Conservation (phyloP, 1,284 basidiomycete species). For the Sporisorium sorghi region DNA sequence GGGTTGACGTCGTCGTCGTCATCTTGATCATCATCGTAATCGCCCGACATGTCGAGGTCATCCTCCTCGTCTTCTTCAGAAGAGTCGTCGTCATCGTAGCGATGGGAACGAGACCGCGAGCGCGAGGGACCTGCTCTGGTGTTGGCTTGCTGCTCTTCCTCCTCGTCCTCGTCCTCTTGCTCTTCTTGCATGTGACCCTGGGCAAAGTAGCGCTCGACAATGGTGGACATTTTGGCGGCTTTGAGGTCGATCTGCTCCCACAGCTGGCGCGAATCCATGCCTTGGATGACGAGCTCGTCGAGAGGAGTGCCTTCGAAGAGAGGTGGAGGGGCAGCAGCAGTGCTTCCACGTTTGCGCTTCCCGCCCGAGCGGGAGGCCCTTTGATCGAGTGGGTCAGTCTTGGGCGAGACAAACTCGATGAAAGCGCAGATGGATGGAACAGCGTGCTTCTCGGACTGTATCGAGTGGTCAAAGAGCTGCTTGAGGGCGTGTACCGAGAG, state of each 20-base stretch:
- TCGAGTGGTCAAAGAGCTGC: constrained; percentile 55
- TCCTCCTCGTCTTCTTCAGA: constrained; percentile 19
- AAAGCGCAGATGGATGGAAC: constrained; percentile 78
- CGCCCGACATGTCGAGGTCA: constrained; percentile 47
- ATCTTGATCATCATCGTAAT: constrained; percentile 55
- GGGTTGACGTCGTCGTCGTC: constrained; percentile 51
- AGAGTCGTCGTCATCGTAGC: constrained; percentile 32
- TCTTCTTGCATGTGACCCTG: constrained; percentile 61
- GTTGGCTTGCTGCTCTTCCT: constrained; percentile 39
- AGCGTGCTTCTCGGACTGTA: constrained; percentile 75
- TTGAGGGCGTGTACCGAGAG: constrained; percentile 40
- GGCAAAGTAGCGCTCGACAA: constrained; percentile 60
- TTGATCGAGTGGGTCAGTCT: constrained; percentile 65
- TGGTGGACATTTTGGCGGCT: constrained; percentile 45
- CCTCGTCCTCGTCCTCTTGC: constrained; percentile 61
- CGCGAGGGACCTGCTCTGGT: constrained; percentile 22
- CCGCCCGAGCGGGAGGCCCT: constrained; percentile 37
- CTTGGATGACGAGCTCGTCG: constrained; percentile 79
- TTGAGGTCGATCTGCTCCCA: constrained; percentile 77
- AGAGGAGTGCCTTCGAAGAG: constrained; percentile 80
- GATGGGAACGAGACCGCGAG: constrained; percentile 7
- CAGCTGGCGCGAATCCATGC: constrained; percentile 87
- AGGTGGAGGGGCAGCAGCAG: constrained; percentile 53
- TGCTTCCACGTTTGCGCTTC: constrained; percentile 54
- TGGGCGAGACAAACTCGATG: constrained; percentile 75